phyloP scores from a whole-genome alignment of 331 rosid genomes.

The Rosa hybrid region DNA sequence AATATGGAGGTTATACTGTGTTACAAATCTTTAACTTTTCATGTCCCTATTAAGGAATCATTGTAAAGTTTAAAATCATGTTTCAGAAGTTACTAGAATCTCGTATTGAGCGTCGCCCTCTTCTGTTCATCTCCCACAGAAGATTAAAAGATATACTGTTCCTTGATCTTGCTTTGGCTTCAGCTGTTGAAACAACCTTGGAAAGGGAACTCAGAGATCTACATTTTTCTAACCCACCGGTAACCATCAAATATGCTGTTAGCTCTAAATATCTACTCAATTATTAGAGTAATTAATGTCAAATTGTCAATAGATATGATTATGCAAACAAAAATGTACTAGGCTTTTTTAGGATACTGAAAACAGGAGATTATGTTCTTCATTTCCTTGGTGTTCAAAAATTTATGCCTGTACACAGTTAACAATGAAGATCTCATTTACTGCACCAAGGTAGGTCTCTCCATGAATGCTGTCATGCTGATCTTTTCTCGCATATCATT shows the following conservation, averaged over 20 bases:
- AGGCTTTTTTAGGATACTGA: conserved; percentile 11
- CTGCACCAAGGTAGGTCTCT: conserved; percentile 37
- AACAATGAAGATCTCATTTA: conserved; percentile 37
- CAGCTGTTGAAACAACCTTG: conserved; percentile 34
- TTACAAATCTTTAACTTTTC: not conserved
- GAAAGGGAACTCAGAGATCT: conserved; percentile 35
- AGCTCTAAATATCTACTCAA: not conserved
- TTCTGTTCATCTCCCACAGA: conserved; percentile 24
- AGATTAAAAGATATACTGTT: conserved; percentile 40
- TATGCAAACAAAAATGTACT: not conserved
- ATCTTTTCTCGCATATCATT: not conserved
- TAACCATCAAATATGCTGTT: conserved; percentile 10
- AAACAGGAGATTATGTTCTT: conserved; percentile 38
- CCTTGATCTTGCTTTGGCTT: conserved; percentile 39
- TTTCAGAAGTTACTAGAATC: conserved; percentile 39
- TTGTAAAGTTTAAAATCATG: not conserved
- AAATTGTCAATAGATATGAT: not conserved
- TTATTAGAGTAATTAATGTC: not conserved
- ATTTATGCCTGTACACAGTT: conserved; percentile 29
- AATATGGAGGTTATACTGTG: conserved; percentile 26
- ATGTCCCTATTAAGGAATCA: not conserved
- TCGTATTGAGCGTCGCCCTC: conserved; percentile 29
- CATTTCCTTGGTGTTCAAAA: conserved; percentile 39
- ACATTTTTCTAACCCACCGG: conserved; percentile 21
- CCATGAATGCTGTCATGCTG: not conserved